phyloP scores from a whole-genome alignment of 2,329 filamentous ascomycete genomes.

The Ophidiomyces ophidiicola region DNA sequence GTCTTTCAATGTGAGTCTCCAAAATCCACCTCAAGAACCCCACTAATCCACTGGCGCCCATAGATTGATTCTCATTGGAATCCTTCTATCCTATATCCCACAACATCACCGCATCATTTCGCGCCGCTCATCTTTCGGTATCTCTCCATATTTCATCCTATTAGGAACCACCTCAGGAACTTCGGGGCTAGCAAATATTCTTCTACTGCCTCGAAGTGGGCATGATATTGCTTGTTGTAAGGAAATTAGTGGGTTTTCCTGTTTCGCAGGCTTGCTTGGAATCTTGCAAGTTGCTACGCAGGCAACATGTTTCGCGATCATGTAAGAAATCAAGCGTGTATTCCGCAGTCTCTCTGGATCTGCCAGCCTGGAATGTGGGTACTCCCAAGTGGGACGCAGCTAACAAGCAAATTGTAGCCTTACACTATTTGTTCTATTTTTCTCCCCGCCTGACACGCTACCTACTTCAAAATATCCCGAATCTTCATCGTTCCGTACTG shows the following conservation, averaged over 20 bases:
- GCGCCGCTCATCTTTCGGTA: slow-evolving; percentile 76
- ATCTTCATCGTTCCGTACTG: slow-evolving; percentile 62
- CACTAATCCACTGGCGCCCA: slow-evolving; percentile 14
- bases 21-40: not conserved
- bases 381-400: slow-evolving; percentile 5
- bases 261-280: slow-evolving; percentile 71
- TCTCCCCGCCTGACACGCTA: slow-evolving; percentile 48
- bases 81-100: slow-evolving; percentile 84
- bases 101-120: slow-evolving; percentile 87
- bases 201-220: slow-evolving; percentile 71
- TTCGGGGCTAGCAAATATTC: slow-evolving; percentile 81
- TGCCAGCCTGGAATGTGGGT: not conserved
- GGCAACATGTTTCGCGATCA: slow-evolving; percentile 81
- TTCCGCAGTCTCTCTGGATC: not conserved
- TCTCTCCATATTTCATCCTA: slow-evolving; percentile 89
- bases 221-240: slow-evolving; percentile 77
- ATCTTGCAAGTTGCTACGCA: slow-evolving; percentile 85
- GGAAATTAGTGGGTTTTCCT: slow-evolving; percentile 68
- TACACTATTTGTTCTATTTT: slow-evolving; percentile 88
- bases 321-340: slow-evolving; percentile 46
- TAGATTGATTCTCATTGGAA: slow-evolving; percentile 68
- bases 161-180: slow-evolving; percentile 86
- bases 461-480: slow-evolving; percentile 30
- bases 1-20: slow-evolving; percentile 41
- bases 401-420: slow-evolving; percentile 44